Evolutionary conservation across 2,329 filamentous ascomycete genomes (phyloP).

Genomic region (Celoporthe dispersa): DNA sequence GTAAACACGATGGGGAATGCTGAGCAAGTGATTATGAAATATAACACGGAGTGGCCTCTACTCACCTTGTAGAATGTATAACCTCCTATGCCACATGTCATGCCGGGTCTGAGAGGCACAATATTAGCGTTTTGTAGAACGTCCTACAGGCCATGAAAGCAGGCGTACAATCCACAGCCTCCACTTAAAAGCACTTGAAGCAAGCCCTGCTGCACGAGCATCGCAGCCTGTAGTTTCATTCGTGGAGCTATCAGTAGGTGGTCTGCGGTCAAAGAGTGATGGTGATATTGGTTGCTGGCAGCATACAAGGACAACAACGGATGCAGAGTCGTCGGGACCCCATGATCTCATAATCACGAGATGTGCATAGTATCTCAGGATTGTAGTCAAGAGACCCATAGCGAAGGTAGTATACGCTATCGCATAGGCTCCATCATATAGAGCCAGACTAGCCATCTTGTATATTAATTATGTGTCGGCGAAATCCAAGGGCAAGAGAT

Average conservation of each 20-base stretch:
- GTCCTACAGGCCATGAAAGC: neutral
- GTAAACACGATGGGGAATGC: neutral
- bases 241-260: neutral
- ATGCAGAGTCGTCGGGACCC: slow-evolving; percentile 2
- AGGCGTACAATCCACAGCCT: neutral
- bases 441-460: neutral
- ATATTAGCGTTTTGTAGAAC: neutral
- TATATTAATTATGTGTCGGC: neutral
- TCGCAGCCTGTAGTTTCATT: neutral
- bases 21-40: neutral
- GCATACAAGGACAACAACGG: neutral
- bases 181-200: slow-evolving; percentile 1
- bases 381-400: neutral
- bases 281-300: neutral
- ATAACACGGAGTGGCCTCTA: neutral
- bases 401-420: slow-evolving; percentile 3
- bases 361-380: neutral
- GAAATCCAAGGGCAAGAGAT: neutral
- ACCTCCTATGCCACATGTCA: neutral
- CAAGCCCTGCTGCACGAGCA: neutral
- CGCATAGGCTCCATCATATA: slow-evolving; percentile 3
- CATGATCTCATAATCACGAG: neutral
- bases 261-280: neutral
- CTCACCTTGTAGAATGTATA: slow-evolving; percentile 8
- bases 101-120: neutral